Percentiles rank a stretch among this genome's conserved stretches.
phyloP scores from a whole-genome alignment of 164 flowering plant species.

The Kalanchoe fedtschenkoi region DNA sequence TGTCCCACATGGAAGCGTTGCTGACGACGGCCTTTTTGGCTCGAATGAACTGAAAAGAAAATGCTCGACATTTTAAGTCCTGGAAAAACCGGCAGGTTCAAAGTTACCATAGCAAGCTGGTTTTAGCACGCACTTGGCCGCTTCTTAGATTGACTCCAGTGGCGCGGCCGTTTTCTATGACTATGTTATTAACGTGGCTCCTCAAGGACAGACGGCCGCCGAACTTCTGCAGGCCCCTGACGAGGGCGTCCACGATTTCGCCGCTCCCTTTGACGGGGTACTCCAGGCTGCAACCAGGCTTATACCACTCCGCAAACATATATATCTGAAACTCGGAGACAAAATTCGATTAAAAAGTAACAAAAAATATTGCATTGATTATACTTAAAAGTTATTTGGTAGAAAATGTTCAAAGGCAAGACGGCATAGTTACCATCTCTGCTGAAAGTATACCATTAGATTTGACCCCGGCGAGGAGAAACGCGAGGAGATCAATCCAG shows the following conservation, averaged over 20 bases:
- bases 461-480: constrained; percentile 94
- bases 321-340: constrained; percentile 50
- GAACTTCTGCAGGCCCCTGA: constrained; percentile 72
- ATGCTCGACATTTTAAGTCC: background rate
- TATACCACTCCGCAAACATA: constrained; percentile 99
- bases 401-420: background rate
- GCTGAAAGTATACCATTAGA: constrained; percentile 88
- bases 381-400: no score
- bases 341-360: background rate
- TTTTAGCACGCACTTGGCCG: constrained; percentile 52
- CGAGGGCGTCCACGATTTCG: constrained; percentile 76
- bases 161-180: constrained; percentile 76
- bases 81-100: background rate
- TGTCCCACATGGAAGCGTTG: constrained; percentile 99
- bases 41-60: constrained; percentile 54
- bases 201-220: constrained; percentile 68
- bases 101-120: background rate
- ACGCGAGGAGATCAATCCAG: constrained; percentile 86
- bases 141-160: constrained; percentile 63
- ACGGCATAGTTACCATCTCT: constrained; percentile 72
- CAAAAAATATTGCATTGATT: no score
- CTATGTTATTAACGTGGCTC: constrained; percentile 66
- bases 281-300: constrained; percentile 79
- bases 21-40: constrained; percentile 95
- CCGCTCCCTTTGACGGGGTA: constrained; percentile 90